These are phyloP conservation scores for Ilyonectria robusta DNA, from an alignment of 2,329 filamentous ascomycete species.

Conservation along the genomic window DNA sequence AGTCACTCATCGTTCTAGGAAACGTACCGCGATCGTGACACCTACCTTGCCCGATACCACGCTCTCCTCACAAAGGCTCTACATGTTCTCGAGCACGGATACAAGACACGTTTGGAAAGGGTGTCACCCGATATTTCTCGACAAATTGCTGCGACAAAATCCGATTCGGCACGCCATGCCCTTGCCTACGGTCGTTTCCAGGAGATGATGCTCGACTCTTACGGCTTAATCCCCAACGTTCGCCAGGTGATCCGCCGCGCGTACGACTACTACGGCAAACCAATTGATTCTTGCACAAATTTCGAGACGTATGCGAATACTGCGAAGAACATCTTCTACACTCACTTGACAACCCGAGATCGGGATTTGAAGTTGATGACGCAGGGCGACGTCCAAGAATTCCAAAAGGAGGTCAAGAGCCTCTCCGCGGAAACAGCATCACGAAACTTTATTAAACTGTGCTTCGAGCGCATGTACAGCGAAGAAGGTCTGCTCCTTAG, in stretches of 20 bases:
- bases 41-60: constrained; percentile 90
- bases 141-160: constrained; percentile 69
- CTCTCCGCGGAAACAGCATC: constrained; percentile 67
- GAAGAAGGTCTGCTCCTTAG: constrained; percentile 68
- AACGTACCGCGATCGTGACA: constrained; percentile 87
- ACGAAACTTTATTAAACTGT: constrained; percentile 72
- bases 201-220: constrained; percentile 70
- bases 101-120: constrained; percentile 66
- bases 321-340: constrained; percentile 67
- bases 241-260: constrained; percentile 66
- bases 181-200: constrained; percentile 73
- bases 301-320: constrained; percentile 69
- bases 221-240: constrained; percentile 69
- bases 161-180: constrained; percentile 71
- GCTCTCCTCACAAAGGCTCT: constrained; percentile 80
- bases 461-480: constrained; percentile 70
- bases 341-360: constrained; percentile 68
- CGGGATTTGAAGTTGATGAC: constrained; percentile 66
- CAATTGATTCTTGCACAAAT: constrained; percentile 58
- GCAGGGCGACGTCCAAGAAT: constrained; percentile 69
- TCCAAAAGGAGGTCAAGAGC: constrained; percentile 66
- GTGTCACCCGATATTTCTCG: constrained; percentile 68
- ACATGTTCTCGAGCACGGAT: constrained; percentile 72
- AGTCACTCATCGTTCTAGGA: constrained; percentile 63
- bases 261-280: constrained; percentile 67